Conservation (phyloP, 495 filamentous ascomycete species). For the Aspergillus biplanus region DNA sequence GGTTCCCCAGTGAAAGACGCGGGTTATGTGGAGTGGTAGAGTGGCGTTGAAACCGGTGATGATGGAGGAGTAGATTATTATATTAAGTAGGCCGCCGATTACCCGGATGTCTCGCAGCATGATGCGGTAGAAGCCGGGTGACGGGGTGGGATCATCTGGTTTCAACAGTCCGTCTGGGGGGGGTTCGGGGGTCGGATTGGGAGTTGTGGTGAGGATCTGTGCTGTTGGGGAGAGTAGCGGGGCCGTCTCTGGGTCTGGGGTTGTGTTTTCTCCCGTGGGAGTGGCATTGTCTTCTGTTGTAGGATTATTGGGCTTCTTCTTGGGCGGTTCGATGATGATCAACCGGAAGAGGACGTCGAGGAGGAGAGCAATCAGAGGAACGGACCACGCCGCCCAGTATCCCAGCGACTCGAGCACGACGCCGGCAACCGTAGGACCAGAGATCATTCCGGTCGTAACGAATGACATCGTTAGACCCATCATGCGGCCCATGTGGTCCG, state of each 20-base stretch:
- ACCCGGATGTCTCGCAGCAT: slow-evolving; percentile 30
- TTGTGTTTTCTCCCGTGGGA: neutral
- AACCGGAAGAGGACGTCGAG: slow-evolving; percentile 30
- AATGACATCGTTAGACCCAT: slow-evolving; percentile 24
- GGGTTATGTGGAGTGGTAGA: slow-evolving; percentile 33
- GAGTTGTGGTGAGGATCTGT: neutral
- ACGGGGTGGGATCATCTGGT: slow-evolving; percentile 2
- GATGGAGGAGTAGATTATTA: slow-evolving; percentile 27
- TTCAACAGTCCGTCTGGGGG: neutral
- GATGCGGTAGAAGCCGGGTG: slow-evolving; percentile 26
- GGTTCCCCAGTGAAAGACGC: slow-evolving; percentile 37
- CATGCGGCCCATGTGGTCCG: slow-evolving; percentile 29
- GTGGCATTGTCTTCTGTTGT: neutral
- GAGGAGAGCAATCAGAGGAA: slow-evolving; percentile 23
- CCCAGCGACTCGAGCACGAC: slow-evolving; percentile 30
- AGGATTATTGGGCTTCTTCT: no score
- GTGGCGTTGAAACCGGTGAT: slow-evolving; percentile 37
- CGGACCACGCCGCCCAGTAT: slow-evolving; percentile 36
- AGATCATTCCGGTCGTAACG: slow-evolving; percentile 28
- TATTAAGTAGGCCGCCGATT: slow-evolving; percentile 27
- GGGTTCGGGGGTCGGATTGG: neutral
- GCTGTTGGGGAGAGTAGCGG: neutral
- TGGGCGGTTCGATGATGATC: slow-evolving; percentile 30
- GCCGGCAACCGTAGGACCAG: slow-evolving; percentile 29
- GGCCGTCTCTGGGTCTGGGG: neutral